Evolutionary conservation across 1,284 basidiomycete species (phyloP).

Genomic region (Polyporus tsugae): DNA sequence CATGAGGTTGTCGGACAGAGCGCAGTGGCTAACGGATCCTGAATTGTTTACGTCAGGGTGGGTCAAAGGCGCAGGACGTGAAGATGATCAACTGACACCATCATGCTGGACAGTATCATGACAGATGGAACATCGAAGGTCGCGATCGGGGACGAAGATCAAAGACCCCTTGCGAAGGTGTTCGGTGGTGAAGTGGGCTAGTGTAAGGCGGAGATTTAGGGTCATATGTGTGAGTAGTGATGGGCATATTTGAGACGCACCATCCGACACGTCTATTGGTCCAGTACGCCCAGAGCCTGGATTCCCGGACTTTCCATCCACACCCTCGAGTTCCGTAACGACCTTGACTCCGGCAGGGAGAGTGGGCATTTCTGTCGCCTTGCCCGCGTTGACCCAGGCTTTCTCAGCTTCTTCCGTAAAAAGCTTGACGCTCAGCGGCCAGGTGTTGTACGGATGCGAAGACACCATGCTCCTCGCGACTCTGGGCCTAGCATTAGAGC

Average conservation of each 20-base stretch:
- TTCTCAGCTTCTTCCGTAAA: slow-evolving; percentile 70
- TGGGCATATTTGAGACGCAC: slow-evolving; percentile 46
- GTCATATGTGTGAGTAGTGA: neutral
- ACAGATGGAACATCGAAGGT: slow-evolving; percentile 64
- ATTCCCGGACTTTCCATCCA: slow-evolving; percentile 68
- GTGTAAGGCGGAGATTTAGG: slow-evolving; percentile 14
- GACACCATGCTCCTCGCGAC: slow-evolving; percentile 63
- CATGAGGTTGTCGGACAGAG: slow-evolving; percentile 63
- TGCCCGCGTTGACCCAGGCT: slow-evolving; percentile 52
- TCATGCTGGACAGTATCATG: slow-evolving; percentile 50
- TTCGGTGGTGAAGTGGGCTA: slow-evolving; percentile 58
- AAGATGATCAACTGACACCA: slow-evolving; percentile 48
- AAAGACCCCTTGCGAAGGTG: slow-evolving; percentile 63
- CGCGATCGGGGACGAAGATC: slow-evolving; percentile 45
- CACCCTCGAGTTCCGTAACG: slow-evolving; percentile 72
- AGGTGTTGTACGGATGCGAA: slow-evolving; percentile 64
- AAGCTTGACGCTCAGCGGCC: slow-evolving; percentile 74
- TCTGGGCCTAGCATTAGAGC: slow-evolving; percentile 36
- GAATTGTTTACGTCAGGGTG: neutral
- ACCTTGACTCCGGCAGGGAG: slow-evolving; percentile 62
- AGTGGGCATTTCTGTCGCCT: slow-evolving; percentile 35
- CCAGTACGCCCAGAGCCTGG: slow-evolving; percentile 57
- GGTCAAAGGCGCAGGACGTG: neutral
- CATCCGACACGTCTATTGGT: slow-evolving; percentile 73
- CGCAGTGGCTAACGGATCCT: slow-evolving; percentile 66